phyloP scores from a whole-genome alignment of 192 early-diverging fungal species.

The Coemansia erecta region DNA sequence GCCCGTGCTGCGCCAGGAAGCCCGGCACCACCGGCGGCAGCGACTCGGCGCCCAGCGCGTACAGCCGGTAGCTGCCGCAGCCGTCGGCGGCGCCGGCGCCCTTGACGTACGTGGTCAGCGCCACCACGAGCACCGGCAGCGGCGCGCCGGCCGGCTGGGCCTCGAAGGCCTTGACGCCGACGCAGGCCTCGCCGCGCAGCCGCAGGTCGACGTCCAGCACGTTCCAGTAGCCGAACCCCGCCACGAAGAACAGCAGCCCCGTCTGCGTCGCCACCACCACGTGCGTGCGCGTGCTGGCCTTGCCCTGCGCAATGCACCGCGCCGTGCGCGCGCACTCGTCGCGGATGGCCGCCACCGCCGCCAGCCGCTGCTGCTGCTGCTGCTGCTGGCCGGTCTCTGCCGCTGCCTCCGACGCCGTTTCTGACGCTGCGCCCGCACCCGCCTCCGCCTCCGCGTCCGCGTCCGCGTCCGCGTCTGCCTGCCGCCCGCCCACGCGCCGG shows the following conservation, averaged over 20 bases:
- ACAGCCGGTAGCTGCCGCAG: conserved; percentile 33
- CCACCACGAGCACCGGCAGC: conserved; percentile 31
- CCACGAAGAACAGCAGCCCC: conserved; percentile 41
- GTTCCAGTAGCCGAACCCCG: conserved; percentile 54
- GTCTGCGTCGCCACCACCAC: conserved; percentile 48
- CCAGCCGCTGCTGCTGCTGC: conserved; percentile 17
- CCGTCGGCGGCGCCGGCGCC: conserved; percentile 15
- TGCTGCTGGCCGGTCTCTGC: conserved; percentile 1
- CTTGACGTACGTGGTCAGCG: conserved; percentile 51
- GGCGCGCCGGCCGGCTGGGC: neutral
- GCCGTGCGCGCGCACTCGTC: conserved; percentile 29
- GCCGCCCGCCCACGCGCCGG: conserved; percentile 14
- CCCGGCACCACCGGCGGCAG: conserved; percentile 26
- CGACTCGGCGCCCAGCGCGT: conserved; percentile 41
- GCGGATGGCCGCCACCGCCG: conserved; percentile 16
- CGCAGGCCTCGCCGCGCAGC: conserved; percentile 42
- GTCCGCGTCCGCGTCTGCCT: conserved; percentile 17
- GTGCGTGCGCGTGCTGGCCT: conserved; percentile 32
- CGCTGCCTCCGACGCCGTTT: too few relatives aligned
- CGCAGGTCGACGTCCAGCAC: conserved; percentile 40
- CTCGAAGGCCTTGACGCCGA: conserved; percentile 52
- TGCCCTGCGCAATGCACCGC: conserved; percentile 20
- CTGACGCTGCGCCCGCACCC: too few relatives aligned
- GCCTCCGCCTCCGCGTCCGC: neutral
- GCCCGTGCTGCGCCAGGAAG: conserved; percentile 36